Evolutionary conservation across 768 basidiomycete genomes (phyloP).

Genomic region (Lentinula aciculospora): DNA sequence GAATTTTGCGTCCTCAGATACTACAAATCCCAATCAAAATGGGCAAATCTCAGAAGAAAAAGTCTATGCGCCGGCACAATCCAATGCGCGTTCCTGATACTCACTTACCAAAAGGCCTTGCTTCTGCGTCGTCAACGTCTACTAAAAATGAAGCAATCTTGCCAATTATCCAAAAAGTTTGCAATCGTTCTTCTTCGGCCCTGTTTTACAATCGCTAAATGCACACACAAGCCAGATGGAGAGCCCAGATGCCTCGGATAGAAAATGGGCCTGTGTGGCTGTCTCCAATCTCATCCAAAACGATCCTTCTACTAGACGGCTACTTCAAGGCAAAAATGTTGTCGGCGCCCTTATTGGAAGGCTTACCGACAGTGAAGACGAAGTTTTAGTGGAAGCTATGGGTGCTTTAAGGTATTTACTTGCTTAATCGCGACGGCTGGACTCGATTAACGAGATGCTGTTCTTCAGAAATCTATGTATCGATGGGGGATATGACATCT

Average conservation of each 20-base stretch:
- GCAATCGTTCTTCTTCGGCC: background rate
- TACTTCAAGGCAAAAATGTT: conserved; percentile 88
- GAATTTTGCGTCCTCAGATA: background rate
- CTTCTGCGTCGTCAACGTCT: conserved; percentile 65
- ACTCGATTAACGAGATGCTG: conserved; percentile 7
- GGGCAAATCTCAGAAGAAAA: conserved; percentile 94
- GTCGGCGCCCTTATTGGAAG: conserved; percentile 82
- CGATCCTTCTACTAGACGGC: conserved; percentile 84
- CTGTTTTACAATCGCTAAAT: conserved; percentile 7
- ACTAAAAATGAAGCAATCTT: conserved; percentile 75
- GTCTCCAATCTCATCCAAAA: conserved; percentile 95
- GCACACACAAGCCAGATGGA: conserved; percentile 50
- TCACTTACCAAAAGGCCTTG: conserved; percentile 80
- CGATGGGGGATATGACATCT: conserved; percentile 93
- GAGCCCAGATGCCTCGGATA: conserved; percentile 68
- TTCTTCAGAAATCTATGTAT: conserved; percentile 78
- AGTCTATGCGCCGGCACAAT: conserved; percentile 81
- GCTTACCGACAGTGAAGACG: conserved; percentile 86
- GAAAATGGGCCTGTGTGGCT: conserved; percentile 95
- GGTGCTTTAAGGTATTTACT: conserved; percentile 74
- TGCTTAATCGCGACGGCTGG: background rate
- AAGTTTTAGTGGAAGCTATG: conserved; percentile 84
- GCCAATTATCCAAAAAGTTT: conserved; percentile 88
- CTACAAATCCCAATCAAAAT: conserved; percentile 42
- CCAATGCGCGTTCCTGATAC: conserved; percentile 92